These are phyloP conservation scores for Vanilla planifolia DNA, from an alignment of 106 monocot species.

Conservation along the genomic window DNA sequence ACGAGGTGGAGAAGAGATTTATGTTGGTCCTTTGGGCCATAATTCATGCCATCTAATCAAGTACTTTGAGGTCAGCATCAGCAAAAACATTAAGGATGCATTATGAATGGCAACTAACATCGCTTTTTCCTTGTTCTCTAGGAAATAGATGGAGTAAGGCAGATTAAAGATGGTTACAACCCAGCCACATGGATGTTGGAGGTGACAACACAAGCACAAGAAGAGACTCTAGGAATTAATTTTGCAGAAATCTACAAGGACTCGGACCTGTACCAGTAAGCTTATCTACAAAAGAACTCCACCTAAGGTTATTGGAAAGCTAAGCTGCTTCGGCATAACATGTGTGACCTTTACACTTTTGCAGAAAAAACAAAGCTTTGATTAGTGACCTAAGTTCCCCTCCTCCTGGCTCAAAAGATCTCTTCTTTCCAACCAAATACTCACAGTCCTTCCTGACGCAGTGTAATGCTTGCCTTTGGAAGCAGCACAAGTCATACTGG, in stretches of 20 bases:
- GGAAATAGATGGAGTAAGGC: constrained; percentile 52
- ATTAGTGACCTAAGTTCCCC: constrained; percentile 16
- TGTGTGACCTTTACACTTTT: background rate
- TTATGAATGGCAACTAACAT: background rate
- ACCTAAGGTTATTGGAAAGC: background rate
- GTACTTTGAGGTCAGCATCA: constrained; percentile 54
- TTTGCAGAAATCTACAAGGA: constrained; percentile 59
- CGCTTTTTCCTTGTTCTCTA: constrained; percentile 13
- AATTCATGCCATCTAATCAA: constrained; percentile 52
- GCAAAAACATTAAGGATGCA: background rate
- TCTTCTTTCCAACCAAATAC: constrained; percentile 20
- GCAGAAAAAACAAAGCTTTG: constrained; percentile 27
- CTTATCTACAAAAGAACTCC: background rate
- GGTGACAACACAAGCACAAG: constrained; percentile 53
- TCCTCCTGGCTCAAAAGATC: constrained; percentile 14
- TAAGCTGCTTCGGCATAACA: background rate
- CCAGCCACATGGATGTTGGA: constrained; percentile 93
- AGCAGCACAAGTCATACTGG: constrained; percentile 30
- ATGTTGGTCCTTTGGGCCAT: constrained; percentile 62
- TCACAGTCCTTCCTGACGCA: constrained; percentile 16
- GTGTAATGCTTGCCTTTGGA: constrained; percentile 24
- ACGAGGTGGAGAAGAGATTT: constrained; percentile 81
- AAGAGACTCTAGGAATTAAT: constrained; percentile 50
- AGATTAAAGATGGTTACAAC: constrained; percentile 70
- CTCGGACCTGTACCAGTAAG: constrained; percentile 50